Evolutionary conservation across 2,329 filamentous ascomycete species (phyloP).

Genomic region (Cytospora leucostoma): DNA sequence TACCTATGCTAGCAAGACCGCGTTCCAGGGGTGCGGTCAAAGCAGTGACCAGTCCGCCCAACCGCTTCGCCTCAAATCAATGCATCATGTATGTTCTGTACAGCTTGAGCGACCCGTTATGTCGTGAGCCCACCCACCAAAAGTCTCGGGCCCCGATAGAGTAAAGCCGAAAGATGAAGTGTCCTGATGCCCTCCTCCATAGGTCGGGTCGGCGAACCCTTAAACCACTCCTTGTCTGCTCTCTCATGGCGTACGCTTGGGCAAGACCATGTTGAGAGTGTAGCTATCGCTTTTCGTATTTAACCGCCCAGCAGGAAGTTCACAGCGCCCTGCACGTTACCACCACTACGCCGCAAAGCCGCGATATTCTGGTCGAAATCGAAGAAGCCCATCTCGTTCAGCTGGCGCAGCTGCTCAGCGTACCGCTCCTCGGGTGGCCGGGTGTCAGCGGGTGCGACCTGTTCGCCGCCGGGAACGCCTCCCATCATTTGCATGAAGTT

Average conservation of each 20-base stretch:
- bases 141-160: neutral
- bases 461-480: constrained; percentile 36
- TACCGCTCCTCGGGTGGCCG: constrained; percentile 93
- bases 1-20: neutral
- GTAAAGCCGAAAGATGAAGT: neutral
- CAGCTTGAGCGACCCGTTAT: neutral
- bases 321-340: constrained; percentile 89
- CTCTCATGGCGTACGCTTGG: too few species aligned
- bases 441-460: constrained; percentile 69
- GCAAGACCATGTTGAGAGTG: neutral
- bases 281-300: neutral
- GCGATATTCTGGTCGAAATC: constrained; percentile 94
- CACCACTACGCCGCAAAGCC: constrained; percentile 83
- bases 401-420: constrained; percentile 81
- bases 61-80: neutral
- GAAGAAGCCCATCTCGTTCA: constrained; percentile 99
- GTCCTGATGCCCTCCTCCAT: neutral
- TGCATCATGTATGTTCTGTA: constrained; percentile 1
- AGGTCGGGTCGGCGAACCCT: neutral
- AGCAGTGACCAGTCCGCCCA: neutral
- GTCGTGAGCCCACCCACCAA: neutral
- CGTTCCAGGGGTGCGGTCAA: neutral
- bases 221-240: neutral
- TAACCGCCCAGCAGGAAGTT: constrained; percentile 64
- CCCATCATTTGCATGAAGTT: constrained; percentile 56